These are phyloP conservation scores for Ophiobolus disseminans DNA, from an alignment of 2,329 filamentous ascomycete species.

Conservation along the genomic window DNA sequence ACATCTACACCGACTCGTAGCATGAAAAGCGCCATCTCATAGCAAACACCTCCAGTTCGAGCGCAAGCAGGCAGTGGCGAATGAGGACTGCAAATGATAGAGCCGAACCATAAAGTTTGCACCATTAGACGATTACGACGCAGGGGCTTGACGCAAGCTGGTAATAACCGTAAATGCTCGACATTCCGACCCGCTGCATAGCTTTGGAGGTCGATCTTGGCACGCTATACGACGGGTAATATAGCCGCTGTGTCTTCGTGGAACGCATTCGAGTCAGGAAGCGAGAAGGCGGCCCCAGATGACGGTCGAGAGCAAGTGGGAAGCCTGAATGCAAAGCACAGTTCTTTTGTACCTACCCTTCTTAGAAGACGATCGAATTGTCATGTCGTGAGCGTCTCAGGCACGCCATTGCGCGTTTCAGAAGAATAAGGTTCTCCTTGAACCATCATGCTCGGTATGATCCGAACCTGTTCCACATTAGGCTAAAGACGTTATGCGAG, in stretches of 20 bases:
- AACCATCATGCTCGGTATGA: neutral
- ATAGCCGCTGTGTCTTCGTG: slow-evolving; percentile 1
- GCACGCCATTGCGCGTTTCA: no score
- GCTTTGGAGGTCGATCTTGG: neutral
- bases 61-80: slow-evolving; percentile 1
- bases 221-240: slow-evolving; percentile 6
- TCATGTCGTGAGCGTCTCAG: no score
- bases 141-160: slow-evolving; percentile 4
- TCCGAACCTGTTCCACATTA: slow-evolving; percentile 1
- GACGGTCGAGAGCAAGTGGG: neutral
- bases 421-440: neutral
- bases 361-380: no score
- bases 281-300: neutral
- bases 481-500: slow-evolving; percentile 6
- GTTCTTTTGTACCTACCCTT: neutral
- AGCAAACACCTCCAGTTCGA: slow-evolving; percentile 1
- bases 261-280: neutral
- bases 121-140: slow-evolving; percentile 4
- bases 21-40: neutral
- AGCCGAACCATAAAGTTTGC: slow-evolving; percentile 4
- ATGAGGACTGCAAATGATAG: slow-evolving; percentile 5
- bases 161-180: slow-evolving; percentile 2
- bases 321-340: neutral
- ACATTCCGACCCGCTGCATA: slow-evolving; percentile 1
- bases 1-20: slow-evolving; percentile 1